Conservation (phyloP, 345 rosid species). For the Pseudoturritis turrita region DNA sequence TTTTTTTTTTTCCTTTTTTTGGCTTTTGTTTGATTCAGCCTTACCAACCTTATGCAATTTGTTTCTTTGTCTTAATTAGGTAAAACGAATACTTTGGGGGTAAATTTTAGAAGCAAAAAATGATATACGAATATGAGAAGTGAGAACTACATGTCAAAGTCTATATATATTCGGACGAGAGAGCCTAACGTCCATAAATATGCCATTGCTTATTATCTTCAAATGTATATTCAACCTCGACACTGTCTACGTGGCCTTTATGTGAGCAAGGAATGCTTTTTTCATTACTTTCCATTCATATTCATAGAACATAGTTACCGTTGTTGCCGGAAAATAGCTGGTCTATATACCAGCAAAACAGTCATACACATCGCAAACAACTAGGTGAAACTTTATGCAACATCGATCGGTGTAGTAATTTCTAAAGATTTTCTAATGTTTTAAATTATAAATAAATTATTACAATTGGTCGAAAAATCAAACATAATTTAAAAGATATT, state of each 20-base stretch:
- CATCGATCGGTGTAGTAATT: too few relatives aligned
- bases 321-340: too few relatives aligned
- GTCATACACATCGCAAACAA: too few relatives aligned
- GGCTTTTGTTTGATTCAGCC: neutral
- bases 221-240: neutral
- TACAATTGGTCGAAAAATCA: too few relatives aligned
- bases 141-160: neutral
- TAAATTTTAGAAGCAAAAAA: neutral
- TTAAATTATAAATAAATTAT: too few relatives aligned
- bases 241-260: neutral
- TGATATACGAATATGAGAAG: neutral
- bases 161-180: neutral
- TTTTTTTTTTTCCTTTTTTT: neutral
- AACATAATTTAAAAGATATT: neutral
- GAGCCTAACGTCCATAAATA: neutral
- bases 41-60: neutral
- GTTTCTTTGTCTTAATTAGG: neutral
- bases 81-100: neutral
- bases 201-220: neutral
- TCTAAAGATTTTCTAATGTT: too few relatives aligned
- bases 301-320: too few relatives aligned
- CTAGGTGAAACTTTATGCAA: too few relatives aligned
- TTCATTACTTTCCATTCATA: too few relatives aligned
- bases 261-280: too few relatives aligned
- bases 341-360: too few relatives aligned